These are phyloP conservation scores for Pleurotus sapidus DNA, from an alignment of 768 basidiomycete species.

Conservation along the genomic window DNA sequence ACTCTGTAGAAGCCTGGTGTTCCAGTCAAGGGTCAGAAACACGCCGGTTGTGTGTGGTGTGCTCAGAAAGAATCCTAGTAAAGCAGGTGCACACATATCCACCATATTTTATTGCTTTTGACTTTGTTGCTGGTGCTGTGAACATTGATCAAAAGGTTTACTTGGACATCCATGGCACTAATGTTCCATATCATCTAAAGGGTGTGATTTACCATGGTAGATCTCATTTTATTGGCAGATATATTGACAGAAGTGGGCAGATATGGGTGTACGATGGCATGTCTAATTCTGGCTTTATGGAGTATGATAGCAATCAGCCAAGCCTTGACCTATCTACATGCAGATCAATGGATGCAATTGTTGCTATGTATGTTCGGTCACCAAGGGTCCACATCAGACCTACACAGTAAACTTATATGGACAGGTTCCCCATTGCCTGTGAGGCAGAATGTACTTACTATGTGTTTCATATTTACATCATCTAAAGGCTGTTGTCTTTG, in stretches of 20 bases:
- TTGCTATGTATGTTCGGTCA: not conserved
- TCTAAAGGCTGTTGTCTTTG: too few relatives aligned
- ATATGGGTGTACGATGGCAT: slow-evolving; percentile 24
- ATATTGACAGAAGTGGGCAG: slow-evolving; percentile 8
- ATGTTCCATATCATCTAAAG: slow-evolving; percentile 3
- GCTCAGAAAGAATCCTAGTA: not conserved
- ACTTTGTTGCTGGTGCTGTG: not conserved
- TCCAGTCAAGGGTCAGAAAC: too few relatives aligned
- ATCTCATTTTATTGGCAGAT: slow-evolving; percentile 15
- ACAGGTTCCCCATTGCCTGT: slow-evolving; percentile 16
- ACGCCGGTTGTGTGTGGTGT: not conserved
- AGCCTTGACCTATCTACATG: not conserved
- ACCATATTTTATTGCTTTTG: slow-evolving; percentile 9
- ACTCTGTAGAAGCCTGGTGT: too few relatives aligned
- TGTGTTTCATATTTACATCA: too few relatives aligned
- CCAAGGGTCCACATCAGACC: slow-evolving; percentile 6
- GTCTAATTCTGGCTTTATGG: slow-evolving; percentile 1
- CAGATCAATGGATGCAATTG: not conserved
- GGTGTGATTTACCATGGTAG: slow-evolving; percentile 18
- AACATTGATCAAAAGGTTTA: slow-evolving; percentile 1
- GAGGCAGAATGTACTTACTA: too few relatives aligned
- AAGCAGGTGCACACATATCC: not conserved
- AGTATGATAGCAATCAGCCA: not conserved
- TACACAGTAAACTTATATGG: slow-evolving; percentile 20
- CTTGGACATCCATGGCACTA: not conserved